A percentile compares a stretch with the other conserved stretches of the same genome.
These are phyloP conservation scores for Hymenoscyphus scutula DNA, from an alignment of 2,329 filamentous ascomycete species.

Conservation along the genomic window DNA sequence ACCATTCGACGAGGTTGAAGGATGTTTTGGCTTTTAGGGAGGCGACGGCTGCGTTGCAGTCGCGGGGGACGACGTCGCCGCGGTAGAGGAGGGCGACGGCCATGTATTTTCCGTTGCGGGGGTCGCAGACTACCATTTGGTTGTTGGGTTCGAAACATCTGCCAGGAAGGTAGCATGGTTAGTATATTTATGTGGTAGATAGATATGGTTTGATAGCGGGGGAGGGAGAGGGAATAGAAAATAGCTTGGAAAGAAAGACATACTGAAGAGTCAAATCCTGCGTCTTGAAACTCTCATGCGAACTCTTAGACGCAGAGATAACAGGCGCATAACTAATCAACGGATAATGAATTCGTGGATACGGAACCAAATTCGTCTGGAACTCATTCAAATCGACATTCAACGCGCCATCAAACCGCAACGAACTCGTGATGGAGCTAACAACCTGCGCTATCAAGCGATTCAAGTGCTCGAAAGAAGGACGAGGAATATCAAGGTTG, in stretches of 20 bases:
- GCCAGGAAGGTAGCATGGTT: conserved; percentile 5
- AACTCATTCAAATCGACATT: conserved; percentile 69
- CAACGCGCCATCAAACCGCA: conserved; percentile 64
- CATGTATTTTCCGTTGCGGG: conserved; percentile 67
- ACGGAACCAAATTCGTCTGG: conserved; percentile 68
- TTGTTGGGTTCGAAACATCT: conserved; percentile 64
- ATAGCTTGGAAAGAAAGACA: too few relatives aligned
- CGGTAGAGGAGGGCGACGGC: conserved; percentile 65
- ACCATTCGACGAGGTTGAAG: conserved; percentile 68
- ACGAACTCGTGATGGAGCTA: conserved; percentile 62
- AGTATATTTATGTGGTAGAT: background rate
- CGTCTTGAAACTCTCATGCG: conserved; percentile 65
- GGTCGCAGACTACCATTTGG: conserved; percentile 69
- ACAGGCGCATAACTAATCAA: conserved; percentile 65
- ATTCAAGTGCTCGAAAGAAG: conserved; percentile 63
- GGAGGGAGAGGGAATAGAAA: too few relatives aligned
- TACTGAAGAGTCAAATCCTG: conserved; percentile 64
- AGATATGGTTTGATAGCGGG: background rate
- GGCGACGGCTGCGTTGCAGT: conserved; percentile 57
- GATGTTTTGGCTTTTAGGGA: conserved; percentile 62
- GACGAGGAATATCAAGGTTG: conserved; percentile 62
- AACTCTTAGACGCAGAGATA: conserved; percentile 57
- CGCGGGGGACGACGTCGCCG: conserved; percentile 62
- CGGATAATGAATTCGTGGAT: conserved; percentile 66
- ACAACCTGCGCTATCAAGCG: conserved; percentile 66